Evolutionary conservation across 1,284 basidiomycete genomes (phyloP).

Genomic region (Leccinum fallax): DNA sequence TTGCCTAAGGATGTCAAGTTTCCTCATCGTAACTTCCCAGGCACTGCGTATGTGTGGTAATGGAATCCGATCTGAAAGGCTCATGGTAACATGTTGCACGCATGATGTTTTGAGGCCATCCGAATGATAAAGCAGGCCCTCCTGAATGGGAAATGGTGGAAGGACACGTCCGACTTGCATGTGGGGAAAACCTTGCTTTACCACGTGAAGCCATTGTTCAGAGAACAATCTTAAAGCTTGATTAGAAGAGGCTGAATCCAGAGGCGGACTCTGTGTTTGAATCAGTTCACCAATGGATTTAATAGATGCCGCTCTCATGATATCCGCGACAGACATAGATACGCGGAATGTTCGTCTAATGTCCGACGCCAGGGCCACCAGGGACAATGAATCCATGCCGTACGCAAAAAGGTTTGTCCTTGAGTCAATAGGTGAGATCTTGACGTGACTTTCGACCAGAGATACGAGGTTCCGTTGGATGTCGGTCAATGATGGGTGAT

Average conservation of each 20-base stretch:
- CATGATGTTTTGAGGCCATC: conserved; percentile 42
- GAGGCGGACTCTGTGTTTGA: conserved; percentile 1
- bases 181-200: conserved; percentile 28
- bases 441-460: conserved; percentile 15
- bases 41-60: conserved; percentile 34
- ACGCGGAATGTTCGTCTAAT: conserved; percentile 37
- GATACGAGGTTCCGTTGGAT: conserved; percentile 12
- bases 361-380: conserved; percentile 42
- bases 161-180: conserved; percentile 39
- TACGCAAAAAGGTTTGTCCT: conserved; percentile 45
- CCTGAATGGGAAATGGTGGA: conserved; percentile 52
- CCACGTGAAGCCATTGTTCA: conserved; percentile 31
- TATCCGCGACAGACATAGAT: conserved; percentile 40
- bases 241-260: neutral
- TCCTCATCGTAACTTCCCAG: conserved; percentile 39
- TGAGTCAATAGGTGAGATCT: conserved; percentile 15
- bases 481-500: neutral
- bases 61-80: conserved; percentile 28
- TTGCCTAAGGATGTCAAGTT: conserved; percentile 46
- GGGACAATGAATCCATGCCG: conserved; percentile 48
- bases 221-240: conserved; percentile 31
- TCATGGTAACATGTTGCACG: conserved; percentile 49
- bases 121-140: conserved; percentile 50
- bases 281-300: conserved; percentile 37
- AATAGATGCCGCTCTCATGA: conserved; percentile 45